Base-by-base conservation (phyloP, 768 basidiomycete species). In the Dioszegia aurantiaca region DNA sequence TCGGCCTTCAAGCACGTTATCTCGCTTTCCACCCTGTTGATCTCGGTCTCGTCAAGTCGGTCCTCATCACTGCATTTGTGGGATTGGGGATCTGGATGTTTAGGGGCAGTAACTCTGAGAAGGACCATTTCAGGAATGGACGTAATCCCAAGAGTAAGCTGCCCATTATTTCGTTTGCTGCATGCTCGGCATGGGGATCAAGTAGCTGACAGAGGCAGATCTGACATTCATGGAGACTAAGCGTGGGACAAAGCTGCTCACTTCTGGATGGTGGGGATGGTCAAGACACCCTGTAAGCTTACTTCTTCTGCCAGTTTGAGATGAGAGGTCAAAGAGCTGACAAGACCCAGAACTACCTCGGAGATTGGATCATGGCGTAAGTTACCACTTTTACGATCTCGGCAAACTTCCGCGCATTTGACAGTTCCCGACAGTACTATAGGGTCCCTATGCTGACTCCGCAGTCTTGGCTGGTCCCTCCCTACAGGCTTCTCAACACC, bases 261-360 rank as follows among this genome's bases (percentile, higher is more conserved):
- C 86, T 27, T 89, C 89, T 3, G 95, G 95, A 6, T 98, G 95
- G 95, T 99, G 95, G 95, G 94, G 93, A 9, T 77, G 82, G 48
- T 93, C 88, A 0, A 83, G 89, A 39, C 95, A 99, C 77, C 95
- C 95, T 27, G 74, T 75, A 43, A 64, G 74, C 61, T 16, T 40
- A 12, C 26, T 6, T 31, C 17, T 30, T 33, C 8, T 6, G 8
- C 6, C 16, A 23, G 9, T 52, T 42, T 24, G n/a, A 14, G 11
- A 10, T 12, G 10, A 2, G 36, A 9, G 10, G 8, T 8, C 24
- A 36, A 45, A 21, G 31, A 10, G 45, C 51, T 55, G 56, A 33
- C 27, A 30, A 5, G 1, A n/a, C 11, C 11, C 31, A 75, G 74
- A 76, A 76, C 61, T 76, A 76, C 64, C 62, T 76, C 44, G 75